A percentile compares a stretch with the other conserved stretches of the same genome.
Conservation (phyloP, 2,329 filamentous ascomycete species). For the Verticillium klebahnii region DNA sequence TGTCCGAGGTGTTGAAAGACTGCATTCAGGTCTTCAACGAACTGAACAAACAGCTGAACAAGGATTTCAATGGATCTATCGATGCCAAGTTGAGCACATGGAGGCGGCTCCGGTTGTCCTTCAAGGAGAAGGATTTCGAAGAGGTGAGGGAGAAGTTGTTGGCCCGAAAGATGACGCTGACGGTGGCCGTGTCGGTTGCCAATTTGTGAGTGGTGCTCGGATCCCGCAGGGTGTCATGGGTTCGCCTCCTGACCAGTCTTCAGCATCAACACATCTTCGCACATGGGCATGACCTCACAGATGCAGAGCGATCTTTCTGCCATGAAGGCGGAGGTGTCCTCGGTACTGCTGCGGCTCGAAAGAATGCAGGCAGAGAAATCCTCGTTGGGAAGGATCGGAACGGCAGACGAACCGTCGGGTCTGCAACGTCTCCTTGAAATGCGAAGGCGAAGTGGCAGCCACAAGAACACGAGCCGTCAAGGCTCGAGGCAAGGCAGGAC, state of each 20-base stretch:
- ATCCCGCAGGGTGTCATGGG: not conserved
- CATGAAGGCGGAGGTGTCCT: conserved; percentile 2
- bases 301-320: conserved; percentile 2
- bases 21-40: not conserved
- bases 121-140: conserved; percentile 1
- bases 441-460: not conserved
- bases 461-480: not conserved
- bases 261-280: conserved; percentile 5
- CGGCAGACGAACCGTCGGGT: not conserved
- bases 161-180: not conserved
- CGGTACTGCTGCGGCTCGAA: not conserved
- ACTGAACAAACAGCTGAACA: not conserved
- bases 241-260: not conserved
- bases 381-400: not conserved
- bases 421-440: not conserved
- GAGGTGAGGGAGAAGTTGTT: conserved; percentile 1
- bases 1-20: conserved; percentile 1
- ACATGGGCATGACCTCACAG: not conserved
- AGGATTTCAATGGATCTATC: not conserved
- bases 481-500: not conserved
- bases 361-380: not conserved
- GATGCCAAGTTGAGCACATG: conserved; percentile 2
- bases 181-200: conserved; percentile 1
- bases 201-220: conserved; percentile 2
- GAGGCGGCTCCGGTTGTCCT: not conserved